Evolutionary conservation across 129 eudicot genomes (phyloP).

Genomic region (Chrysanthemum lavandulifolium): DNA sequence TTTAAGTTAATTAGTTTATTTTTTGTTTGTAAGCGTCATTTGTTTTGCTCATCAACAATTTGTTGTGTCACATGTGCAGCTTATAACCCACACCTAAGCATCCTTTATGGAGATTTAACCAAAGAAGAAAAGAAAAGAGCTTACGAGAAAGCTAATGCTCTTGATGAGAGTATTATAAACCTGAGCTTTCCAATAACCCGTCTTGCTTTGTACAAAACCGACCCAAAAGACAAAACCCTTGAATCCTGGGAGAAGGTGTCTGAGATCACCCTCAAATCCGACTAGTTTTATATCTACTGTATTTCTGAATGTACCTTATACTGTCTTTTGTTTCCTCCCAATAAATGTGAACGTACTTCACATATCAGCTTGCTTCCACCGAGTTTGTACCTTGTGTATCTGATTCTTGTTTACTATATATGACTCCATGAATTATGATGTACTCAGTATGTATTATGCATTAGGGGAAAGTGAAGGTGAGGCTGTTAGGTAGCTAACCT

Average conservation of each 20-base stretch:
- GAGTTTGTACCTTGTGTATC: constrained; percentile 17
- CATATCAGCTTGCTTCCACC: constrained; percentile 12
- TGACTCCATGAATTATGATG: too few species aligned
- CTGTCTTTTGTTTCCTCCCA: constrained; percentile 8
- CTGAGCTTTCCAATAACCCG: constrained; percentile 61
- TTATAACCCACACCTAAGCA: constrained; percentile 92
- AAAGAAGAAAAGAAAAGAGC: constrained; percentile 81
- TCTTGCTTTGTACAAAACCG: constrained; percentile 77
- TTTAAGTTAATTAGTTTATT: neutral
- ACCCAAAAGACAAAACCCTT: constrained; percentile 79
- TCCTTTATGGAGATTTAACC: constrained; percentile 75
- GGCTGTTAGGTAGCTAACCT: too few species aligned
- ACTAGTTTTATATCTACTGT: constrained; percentile 18
- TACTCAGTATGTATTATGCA: neutral
- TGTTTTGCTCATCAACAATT: constrained; percentile 2
- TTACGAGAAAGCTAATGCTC: constrained; percentile 65
- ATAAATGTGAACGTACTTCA: constrained; percentile 14
- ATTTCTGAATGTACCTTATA: constrained; percentile 4
- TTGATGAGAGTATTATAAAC: constrained; percentile 57
- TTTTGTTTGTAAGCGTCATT: neutral
- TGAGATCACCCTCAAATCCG: constrained; percentile 48
- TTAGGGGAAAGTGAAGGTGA: too few species aligned
- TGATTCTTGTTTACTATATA: constrained; percentile 11
- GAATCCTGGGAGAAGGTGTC: constrained; percentile 90
- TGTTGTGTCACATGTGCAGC: constrained; percentile 45